A percentile compares a stretch with the other conserved stretches of the same genome.
These are phyloP conservation scores for Chrysochromulina parva DNA, from an alignment of 78 protist genomes.

Conservation along the genomic window DNA sequence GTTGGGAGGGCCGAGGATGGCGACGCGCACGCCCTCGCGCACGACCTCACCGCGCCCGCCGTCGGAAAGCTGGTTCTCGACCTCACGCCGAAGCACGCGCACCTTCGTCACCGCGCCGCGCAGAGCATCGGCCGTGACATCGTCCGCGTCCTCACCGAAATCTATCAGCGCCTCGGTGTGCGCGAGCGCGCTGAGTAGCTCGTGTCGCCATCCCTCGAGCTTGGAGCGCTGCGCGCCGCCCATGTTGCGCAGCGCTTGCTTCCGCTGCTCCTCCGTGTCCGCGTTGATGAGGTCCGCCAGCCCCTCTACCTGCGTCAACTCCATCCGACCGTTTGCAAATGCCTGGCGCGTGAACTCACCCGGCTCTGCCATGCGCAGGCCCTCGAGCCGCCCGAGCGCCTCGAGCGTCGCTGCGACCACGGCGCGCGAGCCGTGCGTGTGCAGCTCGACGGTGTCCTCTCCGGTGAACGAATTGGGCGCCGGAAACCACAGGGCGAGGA, in stretches of 20 bases:
- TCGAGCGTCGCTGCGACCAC: conserved; percentile 73
- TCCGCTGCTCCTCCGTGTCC: conserved; percentile 80
- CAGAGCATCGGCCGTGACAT: conserved; percentile 34
- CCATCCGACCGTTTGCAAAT: conserved; percentile 81
- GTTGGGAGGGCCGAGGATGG: conserved; percentile 69
- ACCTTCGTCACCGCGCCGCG: neutral
- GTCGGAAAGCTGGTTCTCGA: conserved; percentile 60
- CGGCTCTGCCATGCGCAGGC: conserved; percentile 62
- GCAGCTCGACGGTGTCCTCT: conserved; percentile 89
- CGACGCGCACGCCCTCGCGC: conserved; percentile 40
- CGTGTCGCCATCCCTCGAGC: neutral
- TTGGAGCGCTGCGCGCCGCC: neutral
- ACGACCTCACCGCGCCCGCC: conserved; percentile 70
- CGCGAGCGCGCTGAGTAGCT: conserved; percentile 58
- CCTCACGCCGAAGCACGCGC: neutral
- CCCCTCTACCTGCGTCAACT: conserved; percentile 83
- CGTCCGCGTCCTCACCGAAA: conserved; percentile 87
- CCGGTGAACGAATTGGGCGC: conserved; percentile 81
- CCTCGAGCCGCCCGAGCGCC: conserved; percentile 36
- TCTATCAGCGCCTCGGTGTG: conserved; percentile 88
- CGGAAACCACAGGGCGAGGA: conserved; percentile 43
- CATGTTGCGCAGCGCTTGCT: conserved; percentile 71
- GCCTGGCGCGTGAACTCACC: conserved; percentile 91
- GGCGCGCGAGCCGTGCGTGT: conserved; percentile 87
- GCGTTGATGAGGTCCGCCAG: conserved; percentile 81